Evolutionary conservation across 1,139 yeast genomes (phyloP).

Genomic region (Magnusiomyces suaveolens): DNA sequence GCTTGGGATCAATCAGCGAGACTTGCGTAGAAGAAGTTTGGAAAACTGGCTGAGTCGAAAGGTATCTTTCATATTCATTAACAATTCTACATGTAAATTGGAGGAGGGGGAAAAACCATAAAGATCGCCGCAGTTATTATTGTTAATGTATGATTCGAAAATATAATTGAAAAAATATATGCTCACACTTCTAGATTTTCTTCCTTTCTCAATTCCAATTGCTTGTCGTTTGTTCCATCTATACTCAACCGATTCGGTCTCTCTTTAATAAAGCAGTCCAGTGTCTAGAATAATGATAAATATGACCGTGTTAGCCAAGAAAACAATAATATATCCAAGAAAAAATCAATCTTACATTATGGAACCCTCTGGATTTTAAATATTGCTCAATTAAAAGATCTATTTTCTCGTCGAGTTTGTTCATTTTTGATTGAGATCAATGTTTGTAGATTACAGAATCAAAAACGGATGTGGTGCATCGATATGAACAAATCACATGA

Average conservation of each 20-base stretch:
- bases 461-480: too few relatives aligned
- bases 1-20: conserved; percentile 4
- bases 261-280: conserved; percentile 4
- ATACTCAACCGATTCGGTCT: background rate
- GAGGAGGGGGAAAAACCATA: background rate
- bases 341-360: conserved; percentile 4
- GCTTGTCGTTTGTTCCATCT: background rate
- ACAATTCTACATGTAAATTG: conserved; percentile 8
- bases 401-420: conserved; percentile 5
- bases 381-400: conserved; percentile 12
- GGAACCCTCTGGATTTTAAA: conserved; percentile 8
- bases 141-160: background rate
- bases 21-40: background rate
- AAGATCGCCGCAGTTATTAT: background rate
- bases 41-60: conserved; percentile 11
- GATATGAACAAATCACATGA: too few relatives aligned
- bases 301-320: background rate
- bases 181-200: conserved; percentile 10
- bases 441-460: too few relatives aligned
- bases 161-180: background rate
- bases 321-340: background rate
- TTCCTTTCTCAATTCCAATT: background rate
- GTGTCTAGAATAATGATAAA: conserved; percentile 1
- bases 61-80: conserved; percentile 10
- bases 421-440: background rate